Conservation (phyloP, 345 rosid genomes). For the Eucalyptus pauciflora region DNA sequence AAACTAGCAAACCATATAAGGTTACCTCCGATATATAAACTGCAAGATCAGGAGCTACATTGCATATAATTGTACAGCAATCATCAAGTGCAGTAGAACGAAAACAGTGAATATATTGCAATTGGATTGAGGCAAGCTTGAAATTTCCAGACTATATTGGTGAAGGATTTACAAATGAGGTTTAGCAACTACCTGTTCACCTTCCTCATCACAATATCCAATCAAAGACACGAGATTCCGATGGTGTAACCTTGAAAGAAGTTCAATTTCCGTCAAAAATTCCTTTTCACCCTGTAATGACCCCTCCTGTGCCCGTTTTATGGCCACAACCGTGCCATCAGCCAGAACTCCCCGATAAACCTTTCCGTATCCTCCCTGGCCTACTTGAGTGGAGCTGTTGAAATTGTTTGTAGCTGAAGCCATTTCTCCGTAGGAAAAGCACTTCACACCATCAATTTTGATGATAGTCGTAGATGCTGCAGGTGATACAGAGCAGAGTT, state of each 20-base stretch:
- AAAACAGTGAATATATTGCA: background rate
- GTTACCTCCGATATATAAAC: background rate
- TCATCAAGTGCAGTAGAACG: background rate
- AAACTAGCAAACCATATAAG: background rate
- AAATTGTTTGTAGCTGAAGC: conserved; percentile 65
- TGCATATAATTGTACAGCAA: background rate
- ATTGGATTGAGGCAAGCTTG: conserved; percentile 42
- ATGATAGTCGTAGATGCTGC: conserved; percentile 46
- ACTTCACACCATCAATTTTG: conserved; percentile 77
- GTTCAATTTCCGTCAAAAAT: conserved; percentile 75
- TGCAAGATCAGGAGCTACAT: background rate
- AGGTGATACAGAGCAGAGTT: background rate
- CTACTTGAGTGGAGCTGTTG: conserved; percentile 48
- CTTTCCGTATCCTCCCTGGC: conserved; percentile 88
- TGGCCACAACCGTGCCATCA: conserved; percentile 62
- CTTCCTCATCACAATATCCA: conserved; percentile 85
- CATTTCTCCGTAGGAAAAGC: conserved; percentile 59
- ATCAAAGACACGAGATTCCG: conserved; percentile 80
- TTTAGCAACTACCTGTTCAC: conserved; percentile 55
- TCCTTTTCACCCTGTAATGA: conserved; percentile 85
- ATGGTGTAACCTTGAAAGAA: conserved; percentile 79
- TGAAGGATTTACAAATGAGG: background rate
- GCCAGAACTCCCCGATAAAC: conserved; percentile 62
- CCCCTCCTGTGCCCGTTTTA: conserved; percentile 81
- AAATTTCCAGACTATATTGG: background rate